Base-by-base conservation (phyloP, 1,284 basidiomycete genomes). In the Ustilago loliicola region DNA sequence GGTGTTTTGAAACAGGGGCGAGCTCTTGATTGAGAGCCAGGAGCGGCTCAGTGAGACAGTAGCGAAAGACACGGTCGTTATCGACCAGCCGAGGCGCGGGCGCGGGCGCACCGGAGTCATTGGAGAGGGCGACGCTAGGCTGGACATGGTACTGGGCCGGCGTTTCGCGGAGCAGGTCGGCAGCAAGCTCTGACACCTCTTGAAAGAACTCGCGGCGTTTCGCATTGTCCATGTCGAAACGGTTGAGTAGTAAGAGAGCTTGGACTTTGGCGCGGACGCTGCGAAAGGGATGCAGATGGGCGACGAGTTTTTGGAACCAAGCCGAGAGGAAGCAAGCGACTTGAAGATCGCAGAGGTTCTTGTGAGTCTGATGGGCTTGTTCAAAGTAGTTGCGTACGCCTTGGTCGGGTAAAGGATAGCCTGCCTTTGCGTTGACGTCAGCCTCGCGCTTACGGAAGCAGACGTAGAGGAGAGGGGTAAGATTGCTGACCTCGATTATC, bases 301-400 rank as follows among this genome's bases (percentile, higher is more conserved):
- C 13, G n/a, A 13, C 47, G n/a, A 59, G 57, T 6, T 10, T 59
- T 2, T 32, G 5, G 45, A 59, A 59, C 57, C 57, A 59, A 50
- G 57, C 57, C n/a, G 19, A 8, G 21, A 59, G 57, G 45, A 59
- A 50, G 45, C 29, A 34, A 25, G 57, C 45, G 21, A 50, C 30
- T 47, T 50, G 29, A 36, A 50, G 30, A 27, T 59, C 45, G 42
- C 30, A 59, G 17, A 19, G 9, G 29, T 25, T 7, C 17, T 23
- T 23, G 19, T 45, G 55, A 10, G 25, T n/a, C 4, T 8, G 1
- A 3, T 56, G 36, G 13, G 55, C 40, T 21, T 57, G 17, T 21
- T 34, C 30, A 54, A 54, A 54, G 52, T 54, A 54, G 7, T 34
- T 34, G 13, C 29, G 30, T 17, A 63, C n/a, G n/a, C n/a, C n/a